Percentiles rank a stretch among this genome's conserved stretches.
These are phyloP conservation scores for Tilletia caries DNA, from an alignment of 1,284 basidiomycete genomes.

Conservation along the genomic window DNA sequence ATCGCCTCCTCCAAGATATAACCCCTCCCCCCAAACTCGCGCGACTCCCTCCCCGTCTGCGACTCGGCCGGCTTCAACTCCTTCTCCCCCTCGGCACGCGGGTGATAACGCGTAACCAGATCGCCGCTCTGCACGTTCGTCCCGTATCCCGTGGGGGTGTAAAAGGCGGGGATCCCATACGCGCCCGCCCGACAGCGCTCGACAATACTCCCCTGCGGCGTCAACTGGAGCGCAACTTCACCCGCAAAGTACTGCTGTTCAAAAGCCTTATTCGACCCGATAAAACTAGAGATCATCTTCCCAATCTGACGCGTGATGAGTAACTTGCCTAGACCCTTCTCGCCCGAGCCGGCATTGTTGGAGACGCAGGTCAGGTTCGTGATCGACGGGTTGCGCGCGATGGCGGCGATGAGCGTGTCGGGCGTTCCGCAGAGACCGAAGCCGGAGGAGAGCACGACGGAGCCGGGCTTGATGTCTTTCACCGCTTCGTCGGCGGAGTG, in stretches of 20 bases:
- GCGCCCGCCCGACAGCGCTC: constrained; percentile 88
- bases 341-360: constrained; percentile 51
- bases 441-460: constrained; percentile 42
- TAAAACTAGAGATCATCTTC: constrained; percentile 48
- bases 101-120: constrained; percentile 53
- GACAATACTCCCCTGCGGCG: constrained; percentile 65
- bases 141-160: constrained; percentile 75
- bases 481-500: constrained; percentile 41
- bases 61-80: constrained; percentile 46
- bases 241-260: constrained; percentile 47
- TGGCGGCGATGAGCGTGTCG: constrained; percentile 48
- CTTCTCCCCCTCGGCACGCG: constrained; percentile 25
- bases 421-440: constrained; percentile 53
- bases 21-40: constrained; percentile 74
- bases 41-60: constrained; percentile 65
- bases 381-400: constrained; percentile 33
- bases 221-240: constrained; percentile 43
- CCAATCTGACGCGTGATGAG: constrained; percentile 37
- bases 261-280: constrained; percentile 51
- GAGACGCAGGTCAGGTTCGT: constrained; percentile 45
- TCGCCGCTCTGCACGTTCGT: constrained; percentile 56
- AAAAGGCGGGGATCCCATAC: constrained; percentile 93
- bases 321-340: constrained; percentile 44
- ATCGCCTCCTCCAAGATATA: constrained; percentile 86
- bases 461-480: constrained; percentile 41